Evolutionary conservation across 225 moss, liverwort and hornwort genomes (phyloP), one percentile per base, ranked within the genome.

Genomic region (Lunularia cruciata): DNA sequence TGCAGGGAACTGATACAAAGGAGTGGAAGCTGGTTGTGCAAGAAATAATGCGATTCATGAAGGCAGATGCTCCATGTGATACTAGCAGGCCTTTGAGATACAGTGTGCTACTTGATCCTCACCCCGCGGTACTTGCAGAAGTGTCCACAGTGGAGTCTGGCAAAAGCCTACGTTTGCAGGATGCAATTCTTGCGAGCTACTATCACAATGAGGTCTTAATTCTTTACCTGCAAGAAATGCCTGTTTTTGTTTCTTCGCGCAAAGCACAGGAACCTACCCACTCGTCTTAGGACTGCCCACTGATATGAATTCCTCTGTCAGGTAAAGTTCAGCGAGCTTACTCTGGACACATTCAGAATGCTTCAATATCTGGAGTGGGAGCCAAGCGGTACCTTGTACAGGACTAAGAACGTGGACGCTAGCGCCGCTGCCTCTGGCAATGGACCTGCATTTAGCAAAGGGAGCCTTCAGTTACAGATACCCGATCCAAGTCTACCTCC

Each of bases 241-340:
- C 33, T 61, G 22, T 16, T 31, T 58, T 16, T 31, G 34, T 14
- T 58, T 62, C n/a, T 58, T 15, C 32, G 28, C 49, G 19, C 13
- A 0, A 37, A 36, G 35, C 20, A 19, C 39, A 18, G 32, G n/a
- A n/a, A n/a, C n/a, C n/a, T n/a, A n/a, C n/a, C n/a, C n/a, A n/a
- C 49, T 18, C 49, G 7, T n/a, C 49, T 16, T 20, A 31, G 30
- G 26, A 19, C 46, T 64, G 30, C 2, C 42, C 15, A 8, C n/a
- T 64, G 45, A 64, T 9, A 31, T 19, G 30, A 31, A 31, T 30
- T 53, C 22, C 3, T 52, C 11, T 67, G 32, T 22, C 94, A 95
- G 94, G 95, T 98, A 64, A 98, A 91, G 72, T 93, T 98, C 71
- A 93, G 93, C 80, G 96, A 98, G 86, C 81, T 98, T 69, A 98